These are phyloP conservation scores for Thielaviopsis ethacetica DNA, from an alignment of 2,329 filamentous ascomycete genomes.

Conservation along the genomic window DNA sequence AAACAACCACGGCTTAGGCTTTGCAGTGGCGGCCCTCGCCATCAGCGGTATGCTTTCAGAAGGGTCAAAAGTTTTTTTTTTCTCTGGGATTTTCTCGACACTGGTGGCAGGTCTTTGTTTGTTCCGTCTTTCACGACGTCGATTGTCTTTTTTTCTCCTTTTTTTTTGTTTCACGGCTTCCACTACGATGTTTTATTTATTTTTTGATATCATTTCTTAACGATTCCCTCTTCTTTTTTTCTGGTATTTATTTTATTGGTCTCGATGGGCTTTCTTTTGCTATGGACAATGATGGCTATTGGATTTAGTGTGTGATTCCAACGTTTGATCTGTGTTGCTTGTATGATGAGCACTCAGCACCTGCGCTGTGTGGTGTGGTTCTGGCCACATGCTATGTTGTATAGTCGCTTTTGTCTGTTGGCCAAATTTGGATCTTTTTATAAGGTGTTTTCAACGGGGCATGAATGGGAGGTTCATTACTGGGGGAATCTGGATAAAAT, in stretches of 20 bases:
- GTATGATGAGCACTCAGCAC: too few relatives aligned
- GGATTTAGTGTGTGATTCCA: background rate
- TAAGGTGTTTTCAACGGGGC: background rate
- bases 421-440: background rate
- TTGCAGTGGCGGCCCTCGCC: too few relatives aligned
- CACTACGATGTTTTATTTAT: conserved; percentile 5
- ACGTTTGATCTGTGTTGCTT: background rate
- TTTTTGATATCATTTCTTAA: conserved; percentile 9
- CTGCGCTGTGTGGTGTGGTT: background rate
- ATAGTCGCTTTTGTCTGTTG: background rate
- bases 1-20: background rate
- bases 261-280: background rate
- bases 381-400: background rate
- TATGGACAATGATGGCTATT: background rate
- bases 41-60: background rate
- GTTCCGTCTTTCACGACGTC: background rate
- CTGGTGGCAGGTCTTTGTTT: conserved; percentile 10
- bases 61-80: conserved; percentile 10
- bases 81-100: conserved; percentile 4
- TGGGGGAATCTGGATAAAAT: background rate
- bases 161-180: conserved; percentile 3
- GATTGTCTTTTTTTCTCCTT: background rate
- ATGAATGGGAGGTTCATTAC: background rate
- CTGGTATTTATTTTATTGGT: conserved; percentile 1
- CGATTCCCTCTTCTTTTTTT: conserved; percentile 7